Conservation (phyloP, 139 green algal species). For the Chlamydomonas sp. region DNA sequence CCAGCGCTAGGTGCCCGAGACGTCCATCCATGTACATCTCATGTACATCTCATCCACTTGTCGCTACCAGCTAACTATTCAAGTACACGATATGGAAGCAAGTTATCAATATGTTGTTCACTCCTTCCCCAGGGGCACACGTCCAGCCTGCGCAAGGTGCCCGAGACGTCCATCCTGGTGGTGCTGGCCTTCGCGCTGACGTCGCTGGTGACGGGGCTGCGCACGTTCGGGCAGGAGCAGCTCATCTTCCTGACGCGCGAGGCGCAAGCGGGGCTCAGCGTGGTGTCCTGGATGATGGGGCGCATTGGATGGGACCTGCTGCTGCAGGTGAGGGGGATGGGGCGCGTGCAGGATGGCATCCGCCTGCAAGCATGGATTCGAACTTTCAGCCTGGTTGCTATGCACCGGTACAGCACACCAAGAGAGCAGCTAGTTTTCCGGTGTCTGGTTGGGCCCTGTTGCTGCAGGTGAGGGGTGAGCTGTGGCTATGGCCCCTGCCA, state of each 20-base stretch:
- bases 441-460: too few species aligned
- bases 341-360: background rate
- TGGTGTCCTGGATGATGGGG: slow-evolving; percentile 23
- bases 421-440: too few species aligned
- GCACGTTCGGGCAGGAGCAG: slow-evolving; percentile 33
- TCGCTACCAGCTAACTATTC: too few species aligned
- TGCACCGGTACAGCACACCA: too few species aligned
- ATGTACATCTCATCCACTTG: background rate
- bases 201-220: slow-evolving; percentile 23
- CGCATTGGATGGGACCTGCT: slow-evolving; percentile 35
- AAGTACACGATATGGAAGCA: too few species aligned
- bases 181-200: slow-evolving; percentile 23
- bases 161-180: slow-evolving; percentile 9
- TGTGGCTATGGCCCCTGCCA: background rate
- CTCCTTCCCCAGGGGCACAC: slow-evolving; percentile 4
- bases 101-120: too few species aligned
- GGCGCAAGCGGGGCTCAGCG: slow-evolving; percentile 17
- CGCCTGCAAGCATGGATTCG: background rate
- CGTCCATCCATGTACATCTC: background rate
- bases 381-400: too few species aligned
- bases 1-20: slow-evolving; percentile 3
- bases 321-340: background rate
- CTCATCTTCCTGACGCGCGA: slow-evolving; percentile 31
- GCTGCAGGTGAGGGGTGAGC: background rate
- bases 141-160: background rate